phyloP scores from a whole-genome alignment of 164 flowering plant genomes.

The Aristolochia contorta region DNA sequence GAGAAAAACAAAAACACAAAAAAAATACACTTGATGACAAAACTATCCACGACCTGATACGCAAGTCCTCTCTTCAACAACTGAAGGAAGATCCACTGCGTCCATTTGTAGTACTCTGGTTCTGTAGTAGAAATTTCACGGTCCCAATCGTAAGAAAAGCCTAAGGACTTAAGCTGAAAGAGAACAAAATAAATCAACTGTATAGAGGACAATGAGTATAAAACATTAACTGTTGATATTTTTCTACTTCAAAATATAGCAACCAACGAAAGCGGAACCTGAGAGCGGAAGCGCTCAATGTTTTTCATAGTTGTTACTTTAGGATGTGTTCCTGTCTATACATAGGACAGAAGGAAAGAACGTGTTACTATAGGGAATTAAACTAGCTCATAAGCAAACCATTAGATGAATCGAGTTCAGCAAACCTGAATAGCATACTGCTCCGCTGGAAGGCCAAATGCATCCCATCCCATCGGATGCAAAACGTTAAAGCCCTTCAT shows the following conservation, averaged over 20 bases:
- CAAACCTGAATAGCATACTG: conserved; percentile 90
- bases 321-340: conserved; percentile 95
- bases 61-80: conserved; percentile 86
- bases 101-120: conserved; percentile 93
- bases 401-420: background rate
- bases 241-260: background rate
- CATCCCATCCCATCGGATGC: conserved; percentile 99
- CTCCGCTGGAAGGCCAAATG: conserved; percentile 98
- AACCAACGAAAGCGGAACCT: conserved; percentile 35
- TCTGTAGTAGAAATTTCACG: conserved; percentile 92
- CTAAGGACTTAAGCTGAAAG: conserved; percentile 78
- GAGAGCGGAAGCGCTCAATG: conserved; percentile 72
- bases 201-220: background rate
- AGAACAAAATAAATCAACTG: conserved; percentile 7
- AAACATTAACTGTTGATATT: background rate
- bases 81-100: conserved; percentile 97
- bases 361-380: too few species aligned
- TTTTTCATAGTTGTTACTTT: conserved; percentile 74
- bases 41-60: conserved; percentile 50
- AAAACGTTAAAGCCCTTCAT: conserved; percentile 97
- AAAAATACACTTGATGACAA: too few species aligned
- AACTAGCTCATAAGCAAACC: too few species aligned
- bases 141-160: conserved; percentile 98
- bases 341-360: conserved; percentile 7
- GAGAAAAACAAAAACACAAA: too few species aligned